Conservation (phyloP, 257 asterid genomes). For the Ehretia macrophylla region DNA sequence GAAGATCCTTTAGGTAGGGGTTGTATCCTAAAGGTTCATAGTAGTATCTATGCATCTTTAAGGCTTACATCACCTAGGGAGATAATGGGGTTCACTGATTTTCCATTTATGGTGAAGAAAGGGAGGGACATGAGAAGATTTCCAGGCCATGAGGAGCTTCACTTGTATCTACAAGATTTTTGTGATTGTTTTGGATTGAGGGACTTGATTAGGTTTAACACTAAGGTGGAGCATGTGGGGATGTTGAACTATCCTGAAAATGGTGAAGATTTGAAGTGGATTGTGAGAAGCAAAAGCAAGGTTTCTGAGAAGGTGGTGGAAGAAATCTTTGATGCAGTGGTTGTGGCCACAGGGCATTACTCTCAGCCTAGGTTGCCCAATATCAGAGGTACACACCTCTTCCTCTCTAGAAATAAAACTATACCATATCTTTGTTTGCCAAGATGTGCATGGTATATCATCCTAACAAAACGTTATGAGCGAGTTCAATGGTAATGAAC, state of each 20-base stretch:
- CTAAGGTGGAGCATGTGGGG: slow-evolving; percentile 57
- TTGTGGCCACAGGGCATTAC: slow-evolving; percentile 89
- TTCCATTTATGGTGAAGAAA: slow-evolving; percentile 54
- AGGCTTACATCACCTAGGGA: slow-evolving; percentile 69
- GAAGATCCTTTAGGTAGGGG: slow-evolving; percentile 48
- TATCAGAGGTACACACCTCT: slow-evolving; percentile 71
- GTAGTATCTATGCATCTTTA: slow-evolving; percentile 65
- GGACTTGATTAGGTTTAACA: slow-evolving; percentile 71
- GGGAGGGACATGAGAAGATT: slow-evolving; percentile 79
- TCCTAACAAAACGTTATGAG: too few species aligned
- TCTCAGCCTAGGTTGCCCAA: slow-evolving; percentile 72
- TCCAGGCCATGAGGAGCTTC: slow-evolving; percentile 71
- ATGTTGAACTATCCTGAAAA: slow-evolving; percentile 41
- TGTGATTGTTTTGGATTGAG: slow-evolving; percentile 61
- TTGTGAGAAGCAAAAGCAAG: slow-evolving; percentile 44
- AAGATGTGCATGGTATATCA: too few species aligned
- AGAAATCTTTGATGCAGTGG: slow-evolving; percentile 72
- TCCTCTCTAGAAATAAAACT: too few species aligned
- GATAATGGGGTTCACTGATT: slow-evolving; percentile 78
- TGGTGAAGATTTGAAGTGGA: slow-evolving; percentile 54
- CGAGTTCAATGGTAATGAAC: too few species aligned
- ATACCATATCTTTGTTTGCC: too few species aligned
- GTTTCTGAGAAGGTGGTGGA: slow-evolving; percentile 36
- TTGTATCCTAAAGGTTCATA: slow-evolving; percentile 43
- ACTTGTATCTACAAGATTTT: slow-evolving; percentile 59